phyloP scores from a whole-genome alignment of 2,329 filamentous ascomycete species.

The Phoma sp. region DNA sequence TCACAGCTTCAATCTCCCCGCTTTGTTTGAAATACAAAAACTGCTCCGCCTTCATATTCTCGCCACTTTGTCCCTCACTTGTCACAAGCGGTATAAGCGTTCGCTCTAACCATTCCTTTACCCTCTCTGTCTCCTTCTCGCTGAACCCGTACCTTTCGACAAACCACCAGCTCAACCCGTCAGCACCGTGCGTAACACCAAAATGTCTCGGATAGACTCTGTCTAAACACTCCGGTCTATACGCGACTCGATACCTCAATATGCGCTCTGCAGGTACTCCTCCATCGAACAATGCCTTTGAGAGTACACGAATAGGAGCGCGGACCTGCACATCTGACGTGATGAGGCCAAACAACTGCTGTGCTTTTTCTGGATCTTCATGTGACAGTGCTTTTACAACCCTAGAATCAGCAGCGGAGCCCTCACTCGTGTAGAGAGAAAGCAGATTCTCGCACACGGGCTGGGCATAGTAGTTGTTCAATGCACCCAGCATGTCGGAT shows the following conservation, averaged over 20 bases:
- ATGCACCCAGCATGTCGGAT: slow-evolving; percentile 2
- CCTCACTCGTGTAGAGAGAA: slow-evolving; percentile 2
- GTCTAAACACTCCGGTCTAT: slow-evolving; percentile 8
- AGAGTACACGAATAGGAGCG: slow-evolving; percentile 9
- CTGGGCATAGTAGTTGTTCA: slow-evolving; percentile 13
- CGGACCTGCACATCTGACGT: slow-evolving; percentile 15
- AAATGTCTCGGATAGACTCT: slow-evolving; percentile 6
- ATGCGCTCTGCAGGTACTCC: slow-evolving; percentile 5
- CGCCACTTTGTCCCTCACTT: neutral
- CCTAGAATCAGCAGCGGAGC: slow-evolving; percentile 1
- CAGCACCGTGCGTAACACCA: slow-evolving; percentile 9
- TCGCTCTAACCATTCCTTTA: slow-evolving; percentile 1
- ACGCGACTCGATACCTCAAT: slow-evolving; percentile 10
- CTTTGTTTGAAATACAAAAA: slow-evolving; percentile 3
- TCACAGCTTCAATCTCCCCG: neutral
- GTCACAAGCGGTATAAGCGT: slow-evolving; percentile 5
- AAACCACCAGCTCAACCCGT: slow-evolving; percentile 14
- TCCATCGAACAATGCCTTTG: slow-evolving; percentile 7
- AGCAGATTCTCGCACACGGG: slow-evolving; percentile 6
- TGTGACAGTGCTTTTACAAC: neutral
- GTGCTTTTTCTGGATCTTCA: neutral
- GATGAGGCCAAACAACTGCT: slow-evolving; percentile 8
- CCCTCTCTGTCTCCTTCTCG: neutral
- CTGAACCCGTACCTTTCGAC: slow-evolving; percentile 6
- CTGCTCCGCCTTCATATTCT: neutral